phyloP scores from a whole-genome alignment of 2,329 filamentous ascomycete species.

The Shiraia sp. region DNA sequence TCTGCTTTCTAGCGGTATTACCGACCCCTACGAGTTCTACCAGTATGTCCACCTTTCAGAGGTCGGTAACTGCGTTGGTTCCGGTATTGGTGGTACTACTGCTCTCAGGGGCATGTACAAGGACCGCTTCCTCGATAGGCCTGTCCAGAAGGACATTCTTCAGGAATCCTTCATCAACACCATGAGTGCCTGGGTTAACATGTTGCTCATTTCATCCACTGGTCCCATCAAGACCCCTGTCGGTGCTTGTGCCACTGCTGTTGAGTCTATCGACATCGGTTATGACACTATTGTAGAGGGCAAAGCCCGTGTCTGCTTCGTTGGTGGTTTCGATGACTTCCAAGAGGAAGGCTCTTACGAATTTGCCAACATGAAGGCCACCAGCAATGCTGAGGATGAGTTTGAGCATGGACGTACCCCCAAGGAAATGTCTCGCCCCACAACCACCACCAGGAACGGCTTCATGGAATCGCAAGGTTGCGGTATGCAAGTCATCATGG shows the following conservation, averaged over 20 bases:
- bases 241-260: conserved; percentile 93
- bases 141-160: conserved; percentile 96
- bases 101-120: conserved; percentile 98
- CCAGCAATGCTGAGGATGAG: conserved; percentile 96
- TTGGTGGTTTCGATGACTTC: conserved; percentile 99
- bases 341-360: conserved; percentile 99
- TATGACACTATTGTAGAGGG: conserved; percentile 98
- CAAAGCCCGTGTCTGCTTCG: conserved; percentile 95
- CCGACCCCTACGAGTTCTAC: conserved; percentile 99
- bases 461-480: conserved; percentile 99
- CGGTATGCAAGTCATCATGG: conserved; percentile 99
- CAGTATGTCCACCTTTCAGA: conserved; percentile 98
- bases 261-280: conserved; percentile 96
- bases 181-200: conserved; percentile 99
- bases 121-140: conserved; percentile 94
- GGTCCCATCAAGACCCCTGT: conserved; percentile 98
- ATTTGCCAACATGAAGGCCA: conserved; percentile 99
- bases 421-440: conserved; percentile 95
- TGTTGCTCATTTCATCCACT: conserved; percentile 95
- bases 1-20: conserved; percentile 90
- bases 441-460: conserved; percentile 92
- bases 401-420: conserved; percentile 94
- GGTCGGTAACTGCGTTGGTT: conserved; percentile 97
- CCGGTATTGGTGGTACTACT: conserved; percentile 92
- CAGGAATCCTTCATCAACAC: conserved; percentile 99